Evolutionary conservation across 805 yeast species (phyloP).

Genomic region (Candida wancherniae): DNA sequence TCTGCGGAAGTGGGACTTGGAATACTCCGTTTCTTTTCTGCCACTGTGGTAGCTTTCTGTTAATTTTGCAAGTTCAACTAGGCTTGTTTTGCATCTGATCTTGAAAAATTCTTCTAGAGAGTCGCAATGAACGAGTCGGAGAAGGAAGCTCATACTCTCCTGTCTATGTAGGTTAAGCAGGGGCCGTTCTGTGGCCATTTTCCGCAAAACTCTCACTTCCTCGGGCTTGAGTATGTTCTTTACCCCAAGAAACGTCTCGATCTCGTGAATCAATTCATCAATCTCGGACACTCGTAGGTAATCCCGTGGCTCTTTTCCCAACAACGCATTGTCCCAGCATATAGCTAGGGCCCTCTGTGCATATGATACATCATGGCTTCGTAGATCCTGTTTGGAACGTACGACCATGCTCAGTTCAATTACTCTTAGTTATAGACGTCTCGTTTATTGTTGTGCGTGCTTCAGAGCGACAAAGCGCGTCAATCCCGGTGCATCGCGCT

Average conservation of each 20-base stretch:
- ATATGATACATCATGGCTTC: too few relatives aligned
- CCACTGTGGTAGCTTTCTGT: too few relatives aligned
- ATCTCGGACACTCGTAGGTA: slow-evolving; percentile 9
- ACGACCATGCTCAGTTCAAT: too few relatives aligned
- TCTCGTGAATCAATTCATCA: slow-evolving; percentile 8
- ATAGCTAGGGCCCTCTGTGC: slow-evolving; percentile 9
- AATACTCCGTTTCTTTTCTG: too few relatives aligned
- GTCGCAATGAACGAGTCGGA: slow-evolving; percentile 11
- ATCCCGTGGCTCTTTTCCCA: slow-evolving; percentile 1
- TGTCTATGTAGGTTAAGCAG: slow-evolving; percentile 9
- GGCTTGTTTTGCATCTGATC: too few relatives aligned
- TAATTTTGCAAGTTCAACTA: too few relatives aligned
- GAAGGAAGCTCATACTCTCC: slow-evolving; percentile 13
- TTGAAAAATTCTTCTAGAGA: slow-evolving; percentile 9
- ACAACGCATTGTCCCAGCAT: slow-evolving; percentile 10
- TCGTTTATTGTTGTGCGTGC: too few relatives aligned
- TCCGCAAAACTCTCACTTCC: slow-evolving; percentile 8
- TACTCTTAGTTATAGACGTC: too few relatives aligned
- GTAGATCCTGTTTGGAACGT: too few relatives aligned
- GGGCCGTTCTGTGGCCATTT: slow-evolving; percentile 8
- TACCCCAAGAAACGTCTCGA: slow-evolving; percentile 10
- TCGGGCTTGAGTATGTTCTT: slow-evolving; percentile 7
- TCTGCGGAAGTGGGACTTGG: too few relatives aligned
- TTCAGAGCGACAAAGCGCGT: too few relatives aligned
- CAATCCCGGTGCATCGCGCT: too few relatives aligned